Conservation (phyloP, 495 filamentous ascomycete species). For the Penicillium canescens region DNA sequence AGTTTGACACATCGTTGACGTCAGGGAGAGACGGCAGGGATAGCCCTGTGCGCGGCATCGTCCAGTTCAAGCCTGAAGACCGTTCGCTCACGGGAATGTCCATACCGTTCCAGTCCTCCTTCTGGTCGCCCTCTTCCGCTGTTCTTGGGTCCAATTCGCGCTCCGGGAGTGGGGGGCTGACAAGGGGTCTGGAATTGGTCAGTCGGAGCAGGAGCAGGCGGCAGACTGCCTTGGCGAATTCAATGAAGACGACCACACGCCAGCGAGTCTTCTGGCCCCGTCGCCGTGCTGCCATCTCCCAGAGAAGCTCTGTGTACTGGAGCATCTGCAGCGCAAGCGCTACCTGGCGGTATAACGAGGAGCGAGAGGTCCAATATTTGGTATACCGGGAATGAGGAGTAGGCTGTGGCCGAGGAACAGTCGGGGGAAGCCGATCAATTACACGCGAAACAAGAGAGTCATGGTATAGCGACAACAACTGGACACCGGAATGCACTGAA, state of each 20-base stretch:
- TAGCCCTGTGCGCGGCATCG: slow-evolving; percentile 92
- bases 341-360: slow-evolving; percentile 71
- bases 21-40: slow-evolving; percentile 79
- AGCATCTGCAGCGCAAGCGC: slow-evolving; percentile 83
- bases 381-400: slow-evolving; percentile 88
- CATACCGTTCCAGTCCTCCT: slow-evolving; percentile 46
- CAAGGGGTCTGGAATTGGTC: slow-evolving; percentile 80
- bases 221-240: slow-evolving; percentile 85
- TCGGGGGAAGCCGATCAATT: slow-evolving; percentile 46
- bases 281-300: slow-evolving; percentile 85
- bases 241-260: slow-evolving; percentile 85
- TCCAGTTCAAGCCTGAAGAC: slow-evolving; percentile 62
- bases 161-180: slow-evolving; percentile 84
- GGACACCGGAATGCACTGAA: slow-evolving; percentile 77
- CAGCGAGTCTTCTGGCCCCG: slow-evolving; percentile 81
- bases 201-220: slow-evolving; percentile 78
- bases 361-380: slow-evolving; percentile 78
- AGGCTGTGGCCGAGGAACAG: slow-evolving; percentile 50
- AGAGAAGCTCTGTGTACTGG: slow-evolving; percentile 86
- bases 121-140: slow-evolving; percentile 56
- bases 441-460: slow-evolving; percentile 81
- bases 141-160: slow-evolving; percentile 68
- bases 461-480: slow-evolving; percentile 91
- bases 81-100: slow-evolving; percentile 48
- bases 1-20: slow-evolving; percentile 75